A percentile compares a stretch with the other conserved stretches of the same genome.
phyloP scores from a whole-genome alignment of 352 stramenopile species.

The Blastocystis sp. region DNA sequence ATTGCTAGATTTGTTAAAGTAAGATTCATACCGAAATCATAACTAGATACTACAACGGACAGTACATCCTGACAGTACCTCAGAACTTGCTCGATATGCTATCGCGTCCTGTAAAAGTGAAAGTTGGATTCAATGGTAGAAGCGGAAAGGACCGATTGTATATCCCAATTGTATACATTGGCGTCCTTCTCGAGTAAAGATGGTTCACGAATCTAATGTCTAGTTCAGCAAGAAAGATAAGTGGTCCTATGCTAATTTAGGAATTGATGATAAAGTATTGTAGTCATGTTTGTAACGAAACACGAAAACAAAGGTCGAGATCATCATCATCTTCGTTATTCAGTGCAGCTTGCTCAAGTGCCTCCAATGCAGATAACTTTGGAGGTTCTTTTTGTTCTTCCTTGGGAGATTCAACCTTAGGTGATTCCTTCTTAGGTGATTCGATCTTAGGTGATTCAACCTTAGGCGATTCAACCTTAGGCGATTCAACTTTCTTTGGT shows the following conservation, averaged over 20 bases:
- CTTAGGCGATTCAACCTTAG: not conserved
- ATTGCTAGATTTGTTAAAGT: constrained; percentile 63
- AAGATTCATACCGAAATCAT: constrained; percentile 64
- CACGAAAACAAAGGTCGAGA: not conserved
- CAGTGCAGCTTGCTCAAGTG: not conserved
- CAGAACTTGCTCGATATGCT: constrained; percentile 68
- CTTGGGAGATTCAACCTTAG: not conserved
- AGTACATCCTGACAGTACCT: constrained; percentile 76
- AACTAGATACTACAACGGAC: constrained; percentile 74
- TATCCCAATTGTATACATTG: constrained; percentile 44
- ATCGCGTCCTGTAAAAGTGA: not conserved
- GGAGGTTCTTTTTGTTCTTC: not conserved
- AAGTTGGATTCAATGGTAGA: not conserved
- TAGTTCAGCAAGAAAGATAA: constrained; percentile 59
- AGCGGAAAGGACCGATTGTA: constrained; percentile 21
- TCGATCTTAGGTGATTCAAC: not conserved
- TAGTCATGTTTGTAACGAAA: constrained; percentile 45
- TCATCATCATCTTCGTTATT: constrained; percentile 16
- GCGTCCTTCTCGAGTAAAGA: not conserved
- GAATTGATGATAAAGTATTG: constrained; percentile 15
- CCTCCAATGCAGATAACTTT: not conserved
- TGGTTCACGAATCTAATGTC: not conserved
- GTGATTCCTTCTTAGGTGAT: not conserved
- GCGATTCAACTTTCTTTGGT: not conserved
- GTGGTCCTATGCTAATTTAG: constrained; percentile 30